Evolutionary conservation across 139 green algal species (phyloP).

Genomic region (Microglena sp.): DNA sequence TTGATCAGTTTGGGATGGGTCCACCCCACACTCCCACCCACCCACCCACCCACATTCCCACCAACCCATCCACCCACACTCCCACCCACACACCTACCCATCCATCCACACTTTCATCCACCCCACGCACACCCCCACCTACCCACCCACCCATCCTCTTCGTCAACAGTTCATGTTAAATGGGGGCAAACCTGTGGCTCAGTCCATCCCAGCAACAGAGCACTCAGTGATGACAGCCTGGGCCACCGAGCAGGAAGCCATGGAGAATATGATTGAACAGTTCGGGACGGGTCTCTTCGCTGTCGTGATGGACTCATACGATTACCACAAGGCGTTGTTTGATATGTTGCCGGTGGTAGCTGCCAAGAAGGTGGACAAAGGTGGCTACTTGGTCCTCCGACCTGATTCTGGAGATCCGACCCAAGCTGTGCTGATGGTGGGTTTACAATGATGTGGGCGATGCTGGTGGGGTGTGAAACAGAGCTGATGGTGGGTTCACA

Average conservation of each 20-base stretch:
- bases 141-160: too few species aligned
- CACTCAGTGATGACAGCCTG: slow-evolving; percentile 89
- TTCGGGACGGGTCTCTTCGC: slow-evolving; percentile 73
- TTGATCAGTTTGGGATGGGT: slow-evolving; percentile 67
- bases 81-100: too few species aligned
- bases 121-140: too few species aligned
- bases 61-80: too few species aligned
- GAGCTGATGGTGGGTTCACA: too few species aligned
- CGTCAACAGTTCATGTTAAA: slow-evolving; percentile 88
- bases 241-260: slow-evolving; percentile 63
- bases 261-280: slow-evolving; percentile 81
- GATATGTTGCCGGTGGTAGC: slow-evolving; percentile 66
- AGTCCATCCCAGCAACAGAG: slow-evolving; percentile 79
- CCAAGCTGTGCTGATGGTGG: slow-evolving; percentile 60
- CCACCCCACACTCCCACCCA: too few species aligned
- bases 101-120: too few species aligned
- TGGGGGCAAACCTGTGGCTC: slow-evolving; percentile 56
- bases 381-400: slow-evolving; percentile 77
- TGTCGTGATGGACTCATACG: slow-evolving; percentile 81
- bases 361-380: slow-evolving; percentile 41
- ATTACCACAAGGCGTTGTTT: slow-evolving; percentile 69
- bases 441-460: not conserved
- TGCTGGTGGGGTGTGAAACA: too few species aligned
- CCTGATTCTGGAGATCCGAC: slow-evolving; percentile 80
- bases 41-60: too few species aligned